Conservation (phyloP, 495 filamentous ascomycete species). For the Penicillium cosmopolitanum region DNA sequence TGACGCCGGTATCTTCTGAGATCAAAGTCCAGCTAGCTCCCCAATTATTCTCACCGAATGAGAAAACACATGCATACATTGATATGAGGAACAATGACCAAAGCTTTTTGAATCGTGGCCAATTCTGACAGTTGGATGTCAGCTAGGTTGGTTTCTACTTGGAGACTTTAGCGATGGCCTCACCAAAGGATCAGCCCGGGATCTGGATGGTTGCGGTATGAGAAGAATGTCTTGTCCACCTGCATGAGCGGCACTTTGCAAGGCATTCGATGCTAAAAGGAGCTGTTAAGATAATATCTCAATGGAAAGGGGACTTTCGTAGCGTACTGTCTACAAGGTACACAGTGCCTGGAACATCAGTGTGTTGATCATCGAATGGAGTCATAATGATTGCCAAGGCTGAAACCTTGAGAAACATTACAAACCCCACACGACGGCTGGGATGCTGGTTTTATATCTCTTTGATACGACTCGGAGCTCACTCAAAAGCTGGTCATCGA, state of each 20-base stretch:
- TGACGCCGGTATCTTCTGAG: conserved; percentile 32
- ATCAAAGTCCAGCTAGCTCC: conserved; percentile 38
- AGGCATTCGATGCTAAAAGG: conserved; percentile 18
- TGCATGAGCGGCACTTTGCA: conserved; percentile 25
- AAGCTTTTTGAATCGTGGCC: conserved; percentile 31
- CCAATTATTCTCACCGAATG: conserved; percentile 37
- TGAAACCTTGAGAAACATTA: no score
- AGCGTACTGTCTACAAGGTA: conserved; percentile 33
- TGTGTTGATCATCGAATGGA: conserved; percentile 20
- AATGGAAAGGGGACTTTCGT: no score
- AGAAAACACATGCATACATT: conserved; percentile 33
- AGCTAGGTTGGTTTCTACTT: neutral
- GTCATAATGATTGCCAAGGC: conserved; percentile 19
- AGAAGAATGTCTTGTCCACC: conserved; percentile 35
- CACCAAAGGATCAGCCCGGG: conserved; percentile 36
- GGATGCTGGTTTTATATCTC: neutral
- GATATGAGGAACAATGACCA: conserved; percentile 34
- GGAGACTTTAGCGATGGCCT: neutral
- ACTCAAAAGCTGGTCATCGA: neutral
- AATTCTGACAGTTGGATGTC: conserved; percentile 23
- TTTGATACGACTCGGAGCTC: no score
- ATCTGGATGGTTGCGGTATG: conserved; percentile 33
- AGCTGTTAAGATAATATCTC: neutral
- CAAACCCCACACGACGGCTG: no score
- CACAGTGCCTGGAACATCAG: conserved; percentile 38